Percentiles rank a stretch among this genome's conserved stretches.
These are phyloP conservation scores for Gossypium sturtianum DNA, from an alignment of 345 rosid species.

Conservation along the genomic window DNA sequence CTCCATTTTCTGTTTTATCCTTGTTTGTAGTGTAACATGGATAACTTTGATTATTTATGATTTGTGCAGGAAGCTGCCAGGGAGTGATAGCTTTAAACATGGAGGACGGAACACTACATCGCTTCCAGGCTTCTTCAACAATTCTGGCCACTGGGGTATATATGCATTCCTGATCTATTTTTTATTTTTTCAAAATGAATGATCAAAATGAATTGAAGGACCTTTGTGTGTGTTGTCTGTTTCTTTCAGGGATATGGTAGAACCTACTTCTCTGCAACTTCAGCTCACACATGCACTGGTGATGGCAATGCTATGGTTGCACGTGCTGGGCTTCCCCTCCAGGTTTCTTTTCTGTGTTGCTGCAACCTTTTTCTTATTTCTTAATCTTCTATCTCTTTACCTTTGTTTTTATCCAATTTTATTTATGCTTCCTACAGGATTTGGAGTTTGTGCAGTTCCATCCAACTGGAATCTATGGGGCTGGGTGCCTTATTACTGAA, in stretches of 20 bases:
- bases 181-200: background rate
- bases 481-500: conserved; percentile 99
- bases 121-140: conserved; percentile 74
- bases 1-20: background rate
- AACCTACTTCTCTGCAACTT: conserved; percentile 96
- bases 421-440: conserved; percentile 47
- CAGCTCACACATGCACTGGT: conserved; percentile 99
- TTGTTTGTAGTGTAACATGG: background rate
- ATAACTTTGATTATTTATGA: conserved; percentile 14
- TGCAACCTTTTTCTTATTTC: background rate
- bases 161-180: background rate
- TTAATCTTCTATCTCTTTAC: background rate
- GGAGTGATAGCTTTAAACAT: conserved; percentile 92
- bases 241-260: conserved; percentile 87
- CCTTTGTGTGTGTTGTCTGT: conserved; percentile 5
- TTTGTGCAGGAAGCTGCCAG: conserved; percentile 78
- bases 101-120: conserved; percentile 97
- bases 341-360: conserved; percentile 41
- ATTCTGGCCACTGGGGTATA: conserved; percentile 96
- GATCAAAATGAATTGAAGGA: background rate
- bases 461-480: conserved; percentile 93
- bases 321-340: conserved; percentile 86
- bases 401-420: conserved; percentile 2
- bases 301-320: conserved; percentile 99
- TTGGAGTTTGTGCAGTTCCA: conserved; percentile 98